These are phyloP conservation scores for Pisolithus marmoratus DNA, from an alignment of 768 basidiomycete genomes.

Conservation along the genomic window DNA sequence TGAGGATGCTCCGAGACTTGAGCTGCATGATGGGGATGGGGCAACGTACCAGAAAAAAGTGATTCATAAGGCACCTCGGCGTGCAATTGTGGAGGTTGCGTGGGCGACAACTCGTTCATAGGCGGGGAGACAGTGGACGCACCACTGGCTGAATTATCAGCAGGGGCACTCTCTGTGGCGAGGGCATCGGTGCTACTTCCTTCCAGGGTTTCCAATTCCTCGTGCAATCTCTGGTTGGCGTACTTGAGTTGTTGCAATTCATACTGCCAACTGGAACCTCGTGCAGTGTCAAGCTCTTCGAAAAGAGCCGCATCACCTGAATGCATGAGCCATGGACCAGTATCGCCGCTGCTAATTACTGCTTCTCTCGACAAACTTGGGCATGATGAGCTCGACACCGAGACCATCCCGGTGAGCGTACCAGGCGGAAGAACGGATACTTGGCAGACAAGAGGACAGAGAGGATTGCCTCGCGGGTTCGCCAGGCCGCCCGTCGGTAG, in stretches of 20 bases:
- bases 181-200: conserved; percentile 4
- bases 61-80: background rate
- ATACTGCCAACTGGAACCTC: conserved; percentile 88
- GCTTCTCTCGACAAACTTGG: background rate
- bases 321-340: conserved; percentile 8
- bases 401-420: background rate
- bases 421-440: conserved; percentile 14
- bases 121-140: background rate
- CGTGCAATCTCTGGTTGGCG: conserved; percentile 57
- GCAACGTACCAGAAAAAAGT: background rate
- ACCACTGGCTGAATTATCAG: background rate
- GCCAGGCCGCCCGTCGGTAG: conserved; percentile 6
- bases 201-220: conserved; percentile 48
- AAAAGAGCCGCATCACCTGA: conserved; percentile 46
- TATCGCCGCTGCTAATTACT: background rate
- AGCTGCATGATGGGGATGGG: background rate
- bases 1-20: background rate
- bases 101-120: background rate
- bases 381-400: background rate
- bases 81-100: background rate
- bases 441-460: conserved; percentile 27
- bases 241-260: conserved; percentile 81
- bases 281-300: conserved; percentile 59
- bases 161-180: background rate
- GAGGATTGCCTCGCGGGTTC: conserved; percentile 13